Conservation (phyloP, 345 rosid species). For the Cardamine resedifolia region DNA sequence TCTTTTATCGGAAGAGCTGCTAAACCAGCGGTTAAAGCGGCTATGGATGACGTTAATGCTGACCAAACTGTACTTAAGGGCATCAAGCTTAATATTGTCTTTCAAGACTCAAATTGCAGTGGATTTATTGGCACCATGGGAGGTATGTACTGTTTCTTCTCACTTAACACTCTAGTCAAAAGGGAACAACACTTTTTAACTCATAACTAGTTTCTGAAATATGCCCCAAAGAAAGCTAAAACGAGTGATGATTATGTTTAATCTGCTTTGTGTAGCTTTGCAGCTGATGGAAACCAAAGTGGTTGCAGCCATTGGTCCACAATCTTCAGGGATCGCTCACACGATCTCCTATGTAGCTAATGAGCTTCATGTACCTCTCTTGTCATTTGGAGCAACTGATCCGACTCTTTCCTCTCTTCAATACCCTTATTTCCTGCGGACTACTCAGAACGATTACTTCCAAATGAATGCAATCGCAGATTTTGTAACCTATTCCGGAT, state of each 20-base stretch:
- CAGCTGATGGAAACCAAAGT: constrained; percentile 82
- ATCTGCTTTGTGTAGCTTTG: constrained; percentile 62
- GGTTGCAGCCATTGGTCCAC: constrained; percentile 84
- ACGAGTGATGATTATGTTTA: not conserved
- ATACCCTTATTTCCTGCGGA: constrained; percentile 64
- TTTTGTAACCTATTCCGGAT: constrained; percentile 51
- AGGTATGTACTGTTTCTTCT: constrained; percentile 49
- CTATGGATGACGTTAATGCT: constrained; percentile 73
- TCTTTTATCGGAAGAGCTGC: constrained; percentile 86
- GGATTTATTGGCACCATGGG: constrained; percentile 84
- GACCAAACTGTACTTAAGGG: constrained; percentile 60
- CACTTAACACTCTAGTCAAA: not conserved
- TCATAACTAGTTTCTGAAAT: not conserved
- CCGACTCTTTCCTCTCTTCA: constrained; percentile 64
- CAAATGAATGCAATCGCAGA: constrained; percentile 90
- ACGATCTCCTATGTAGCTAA: constrained; percentile 65
- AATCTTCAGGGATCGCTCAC: constrained; percentile 93
- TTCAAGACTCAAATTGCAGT: constrained; percentile 82
- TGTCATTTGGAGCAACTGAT: constrained; percentile 74
- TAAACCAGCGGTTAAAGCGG: constrained; percentile 64
- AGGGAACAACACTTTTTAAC: not conserved
- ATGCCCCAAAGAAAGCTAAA: not conserved
- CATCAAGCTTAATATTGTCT: constrained; percentile 46
- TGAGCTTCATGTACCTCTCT: constrained; percentile 70
- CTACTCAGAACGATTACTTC: constrained; percentile 65